Evolutionary conservation across 257 asterid species (phyloP).

Genomic region (Cinchona pubescens): DNA sequence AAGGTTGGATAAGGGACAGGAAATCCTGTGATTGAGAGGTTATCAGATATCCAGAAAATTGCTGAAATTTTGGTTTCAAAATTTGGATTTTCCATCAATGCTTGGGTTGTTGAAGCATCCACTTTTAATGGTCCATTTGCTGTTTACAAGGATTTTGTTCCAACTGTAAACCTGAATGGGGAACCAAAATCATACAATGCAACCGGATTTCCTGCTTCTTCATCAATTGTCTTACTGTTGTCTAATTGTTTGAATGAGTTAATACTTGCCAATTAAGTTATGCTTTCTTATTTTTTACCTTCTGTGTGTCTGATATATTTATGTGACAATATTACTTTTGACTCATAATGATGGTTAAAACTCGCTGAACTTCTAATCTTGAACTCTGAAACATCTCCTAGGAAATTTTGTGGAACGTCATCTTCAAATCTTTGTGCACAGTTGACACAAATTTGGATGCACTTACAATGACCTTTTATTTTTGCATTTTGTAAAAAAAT

Average conservation of each 20-base stretch:
- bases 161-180: constrained; percentile 65
- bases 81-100: constrained; percentile 76
- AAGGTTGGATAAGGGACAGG: constrained; percentile 67
- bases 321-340: background rate
- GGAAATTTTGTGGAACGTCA: background rate
- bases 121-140: constrained; percentile 82
- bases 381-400: background rate
- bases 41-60: constrained; percentile 70
- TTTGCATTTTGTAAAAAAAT: background rate
- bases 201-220: constrained; percentile 77
- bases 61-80: constrained; percentile 77
- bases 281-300: background rate
- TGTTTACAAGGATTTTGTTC: constrained; percentile 82
- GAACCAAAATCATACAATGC: constrained; percentile 81
- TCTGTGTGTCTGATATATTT: background rate
- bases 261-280: constrained; percentile 2
- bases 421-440: background rate
- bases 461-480: no score
- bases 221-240: constrained; percentile 64
- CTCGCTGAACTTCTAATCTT: background rate
- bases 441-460: background rate
- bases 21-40: constrained; percentile 78
- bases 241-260: constrained; percentile 73
- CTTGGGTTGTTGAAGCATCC: constrained; percentile 84
- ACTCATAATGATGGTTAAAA: background rate